phyloP scores from a whole-genome alignment of 805 yeast genomes.

The Myxozyma geophila region DNA sequence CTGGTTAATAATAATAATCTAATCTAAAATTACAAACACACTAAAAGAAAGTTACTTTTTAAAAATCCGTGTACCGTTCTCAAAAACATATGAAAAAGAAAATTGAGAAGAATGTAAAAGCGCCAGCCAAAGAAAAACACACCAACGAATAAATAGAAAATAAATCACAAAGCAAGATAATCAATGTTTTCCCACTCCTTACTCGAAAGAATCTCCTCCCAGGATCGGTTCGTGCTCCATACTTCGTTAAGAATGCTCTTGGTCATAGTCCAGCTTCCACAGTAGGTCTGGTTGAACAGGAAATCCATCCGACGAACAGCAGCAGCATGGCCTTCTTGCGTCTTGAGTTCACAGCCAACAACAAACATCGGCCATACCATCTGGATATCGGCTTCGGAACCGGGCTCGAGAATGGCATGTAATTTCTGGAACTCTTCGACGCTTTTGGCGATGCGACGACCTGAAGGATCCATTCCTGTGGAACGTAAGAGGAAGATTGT shows the following conservation, averaged over 20 bases:
- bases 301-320: conserved; percentile 16
- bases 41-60: conserved; percentile 4
- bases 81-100: not conserved
- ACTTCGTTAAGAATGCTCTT: conserved; percentile 20
- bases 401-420: conserved; percentile 21
- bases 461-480: conserved; percentile 35
- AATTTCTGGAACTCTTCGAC: conserved; percentile 27
- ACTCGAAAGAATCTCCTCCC: conserved; percentile 31
- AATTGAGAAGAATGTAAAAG: not conserved
- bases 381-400: conserved; percentile 27
- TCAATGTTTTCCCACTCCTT: conserved; percentile 31
- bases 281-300: conserved; percentile 10
- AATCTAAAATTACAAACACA: not conserved
- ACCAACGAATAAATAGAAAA: not conserved
- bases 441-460: conserved; percentile 22
- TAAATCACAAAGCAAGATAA: conserved; percentile 23
- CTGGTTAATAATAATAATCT: too few species aligned
- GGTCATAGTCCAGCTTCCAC: conserved; percentile 28
- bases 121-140: not conserved
- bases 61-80: conserved; percentile 4
- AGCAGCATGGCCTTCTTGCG: conserved; percentile 11
- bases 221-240: conserved; percentile 20
- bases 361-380: conserved; percentile 36
- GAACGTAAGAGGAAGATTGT: conserved; percentile 29
- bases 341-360: conserved; percentile 32